Evolutionary conservation across 176 grass and related monocot species (phyloP).

Genomic region (Pontederia crassipes): DNA sequence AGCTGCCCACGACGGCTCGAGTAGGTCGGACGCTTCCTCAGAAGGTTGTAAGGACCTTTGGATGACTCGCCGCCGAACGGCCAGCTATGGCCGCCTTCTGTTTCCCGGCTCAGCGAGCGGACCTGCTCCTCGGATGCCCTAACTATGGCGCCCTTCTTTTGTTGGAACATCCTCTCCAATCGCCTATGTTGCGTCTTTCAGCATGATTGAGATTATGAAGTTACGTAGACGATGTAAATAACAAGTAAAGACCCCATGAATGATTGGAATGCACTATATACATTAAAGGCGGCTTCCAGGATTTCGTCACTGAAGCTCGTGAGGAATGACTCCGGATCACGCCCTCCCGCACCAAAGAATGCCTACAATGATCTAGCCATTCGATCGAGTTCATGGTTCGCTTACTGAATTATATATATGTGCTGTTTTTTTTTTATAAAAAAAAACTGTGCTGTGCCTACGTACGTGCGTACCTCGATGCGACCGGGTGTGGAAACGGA

Average conservation of each 20-base stretch:
- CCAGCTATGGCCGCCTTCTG: slow-evolving; percentile 26
- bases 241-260: neutral
- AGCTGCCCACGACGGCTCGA: slow-evolving; percentile 56
- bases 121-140: slow-evolving; percentile 47
- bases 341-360: slow-evolving; percentile 51
- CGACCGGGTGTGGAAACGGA: slow-evolving; percentile 53
- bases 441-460: neutral
- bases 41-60: slow-evolving; percentile 31
- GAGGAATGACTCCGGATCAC: slow-evolving; percentile 40
- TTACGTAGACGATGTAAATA: too few species aligned
- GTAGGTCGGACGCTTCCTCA: slow-evolving; percentile 37
- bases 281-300: slow-evolving; percentile 48
- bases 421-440: neutral
- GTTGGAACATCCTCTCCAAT: slow-evolving; percentile 3
- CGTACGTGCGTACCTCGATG: slow-evolving; percentile 23
- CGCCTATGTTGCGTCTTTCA: neutral
- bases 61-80: slow-evolving; percentile 35
- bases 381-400: neutral
- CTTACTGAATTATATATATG: neutral
- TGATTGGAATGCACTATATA: neutral
- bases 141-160: neutral
- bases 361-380: slow-evolving; percentile 19
- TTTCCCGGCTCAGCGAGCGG: slow-evolving; percentile 30
- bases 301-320: slow-evolving; percentile 46
- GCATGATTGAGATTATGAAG: too few species aligned